Percentiles rank a stretch among this genome's conserved stretches.
These are phyloP conservation scores for Colletotrichum spinosum DNA, from an alignment of 2,329 filamentous ascomycete genomes.

Conservation along the genomic window DNA sequence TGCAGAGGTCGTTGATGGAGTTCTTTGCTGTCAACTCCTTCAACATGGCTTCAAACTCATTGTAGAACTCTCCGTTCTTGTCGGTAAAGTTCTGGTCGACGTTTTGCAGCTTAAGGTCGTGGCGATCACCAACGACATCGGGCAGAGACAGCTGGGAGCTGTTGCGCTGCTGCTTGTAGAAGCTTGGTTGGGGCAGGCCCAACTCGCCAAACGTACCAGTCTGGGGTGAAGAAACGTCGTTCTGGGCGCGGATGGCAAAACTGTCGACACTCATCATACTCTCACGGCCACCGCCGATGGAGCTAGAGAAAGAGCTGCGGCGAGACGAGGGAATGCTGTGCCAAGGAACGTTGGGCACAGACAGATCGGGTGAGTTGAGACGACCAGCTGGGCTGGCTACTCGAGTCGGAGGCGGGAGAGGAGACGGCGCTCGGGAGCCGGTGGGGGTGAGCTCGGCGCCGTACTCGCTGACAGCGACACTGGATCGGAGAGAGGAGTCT, in stretches of 20 bases:
- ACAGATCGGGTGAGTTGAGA: conserved; percentile 31
- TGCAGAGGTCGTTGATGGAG: conserved; percentile 69
- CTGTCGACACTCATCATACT: conserved; percentile 42
- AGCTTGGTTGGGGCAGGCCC: conserved; percentile 32
- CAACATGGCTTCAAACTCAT: conserved; percentile 67
- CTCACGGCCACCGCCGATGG: conserved; percentile 30
- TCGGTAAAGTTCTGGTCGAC: conserved; percentile 77
- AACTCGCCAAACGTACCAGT: conserved; percentile 30
- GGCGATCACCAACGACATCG: conserved; percentile 69
- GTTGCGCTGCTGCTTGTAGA: conserved; percentile 48
- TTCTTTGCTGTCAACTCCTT: conserved; percentile 64
- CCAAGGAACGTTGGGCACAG: conserved; percentile 32
- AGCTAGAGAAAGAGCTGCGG: conserved; percentile 35
- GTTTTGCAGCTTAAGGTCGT: conserved; percentile 72
- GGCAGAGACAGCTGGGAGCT: conserved; percentile 65
- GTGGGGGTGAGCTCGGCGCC: conserved; percentile 25
- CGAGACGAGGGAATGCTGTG: conserved; percentile 31
- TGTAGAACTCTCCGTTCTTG: conserved; percentile 70
- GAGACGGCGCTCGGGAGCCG: conserved; percentile 27
- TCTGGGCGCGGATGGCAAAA: conserved; percentile 41
- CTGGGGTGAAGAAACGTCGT: conserved; percentile 22
- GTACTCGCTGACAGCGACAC: conserved; percentile 30
- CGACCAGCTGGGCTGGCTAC: conserved; percentile 31
- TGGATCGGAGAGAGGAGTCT: conserved; percentile 31
- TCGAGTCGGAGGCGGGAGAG: conserved; percentile 28